Evolutionary conservation across 2,329 filamentous ascomycete species (phyloP), one percentile per base, ranked within the genome.

Genomic region (Fusarium vanettenii): DNA sequence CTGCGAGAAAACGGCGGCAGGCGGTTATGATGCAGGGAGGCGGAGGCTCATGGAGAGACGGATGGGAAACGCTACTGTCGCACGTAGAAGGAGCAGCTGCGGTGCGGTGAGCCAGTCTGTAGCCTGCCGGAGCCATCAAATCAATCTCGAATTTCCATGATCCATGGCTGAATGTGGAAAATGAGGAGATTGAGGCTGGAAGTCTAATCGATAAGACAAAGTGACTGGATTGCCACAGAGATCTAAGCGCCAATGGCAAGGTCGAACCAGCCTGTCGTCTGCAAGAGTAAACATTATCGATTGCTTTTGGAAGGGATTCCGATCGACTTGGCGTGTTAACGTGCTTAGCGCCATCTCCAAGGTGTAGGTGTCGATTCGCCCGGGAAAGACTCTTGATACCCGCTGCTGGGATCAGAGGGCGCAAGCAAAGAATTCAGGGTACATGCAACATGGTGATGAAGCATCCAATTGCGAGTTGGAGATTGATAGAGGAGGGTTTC

Each of bases 151-250:
- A 60, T 35, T 39, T 60, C 22, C 31, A 55, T 33, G 35, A 39
- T 50, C 41, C 31, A 29, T 22, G 50, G 27, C 69, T 74, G 45
- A 45, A 64, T 22, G 45, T 37, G 67, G 48, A 57, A 52, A 35
- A 43, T n/a, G 57, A 72, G 56, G 29, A 63, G 55, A 74, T 66
- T 41, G 69, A 75, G 72, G 72, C 66, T 67, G 66, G 63, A 75
- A 75, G 69, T 73, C 27, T 75, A 75, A 62, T 66, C 29, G 59
- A 37, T 57, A 60, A 65, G 55, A 55, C 59, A 41, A 66, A 45
- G 60, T 60, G 59, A 60, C 50, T 64, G 62, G 66, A 75, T 73
- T 63, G 72, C 50, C 66, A 67, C 72, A 62, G 62, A 55, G 7
- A 50, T 48, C n/a, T 14, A 50, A 27, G 50, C 66, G 41, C 60